These are phyloP conservation scores for Saturnispora mendoncae DNA, from an alignment of 805 yeast genomes.

Conservation along the genomic window DNA sequence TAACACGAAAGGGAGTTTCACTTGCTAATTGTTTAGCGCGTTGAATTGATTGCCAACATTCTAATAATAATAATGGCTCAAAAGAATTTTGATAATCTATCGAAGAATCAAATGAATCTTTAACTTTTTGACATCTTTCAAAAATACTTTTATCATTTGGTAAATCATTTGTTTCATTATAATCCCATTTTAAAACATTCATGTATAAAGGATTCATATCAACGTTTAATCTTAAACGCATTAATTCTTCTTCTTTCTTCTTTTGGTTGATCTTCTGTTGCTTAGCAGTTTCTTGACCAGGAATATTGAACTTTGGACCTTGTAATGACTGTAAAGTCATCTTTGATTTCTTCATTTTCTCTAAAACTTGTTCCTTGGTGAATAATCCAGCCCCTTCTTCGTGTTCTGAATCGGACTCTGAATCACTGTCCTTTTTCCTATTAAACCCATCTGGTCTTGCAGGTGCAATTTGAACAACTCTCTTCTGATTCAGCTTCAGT, in stretches of 20 bases:
- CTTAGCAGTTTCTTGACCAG: slow-evolving; percentile 17
- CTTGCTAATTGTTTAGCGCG: slow-evolving; percentile 57
- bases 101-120: slow-evolving; percentile 46
- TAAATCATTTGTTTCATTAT: slow-evolving; percentile 41
- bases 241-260: slow-evolving; percentile 59
- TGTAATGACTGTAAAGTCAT: slow-evolving; percentile 24
- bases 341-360: slow-evolving; percentile 22
- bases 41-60: slow-evolving; percentile 88
- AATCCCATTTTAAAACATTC: slow-evolving; percentile 70
- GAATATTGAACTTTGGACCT: slow-evolving; percentile 15
- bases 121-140: slow-evolving; percentile 37
- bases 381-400: slow-evolving; percentile 35
- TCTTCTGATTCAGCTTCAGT: slow-evolving; percentile 2
- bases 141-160: slow-evolving; percentile 42
- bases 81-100: slow-evolving; percentile 61
- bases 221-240: slow-evolving; percentile 72
- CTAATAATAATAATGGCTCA: slow-evolving; percentile 76
- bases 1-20: slow-evolving; percentile 53
- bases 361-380: slow-evolving; percentile 32
- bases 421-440: slow-evolving; percentile 18
- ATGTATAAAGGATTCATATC: slow-evolving; percentile 68
- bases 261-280: slow-evolving; percentile 25
- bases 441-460: slow-evolving; percentile 50
- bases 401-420: slow-evolving; percentile 32
- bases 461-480: slow-evolving; percentile 27